Evolutionary conservation across 2,329 filamentous ascomycete genomes (phyloP), one percentile per base, ranked within the genome.

Genomic region (Cordyceps pruinosa): DNA sequence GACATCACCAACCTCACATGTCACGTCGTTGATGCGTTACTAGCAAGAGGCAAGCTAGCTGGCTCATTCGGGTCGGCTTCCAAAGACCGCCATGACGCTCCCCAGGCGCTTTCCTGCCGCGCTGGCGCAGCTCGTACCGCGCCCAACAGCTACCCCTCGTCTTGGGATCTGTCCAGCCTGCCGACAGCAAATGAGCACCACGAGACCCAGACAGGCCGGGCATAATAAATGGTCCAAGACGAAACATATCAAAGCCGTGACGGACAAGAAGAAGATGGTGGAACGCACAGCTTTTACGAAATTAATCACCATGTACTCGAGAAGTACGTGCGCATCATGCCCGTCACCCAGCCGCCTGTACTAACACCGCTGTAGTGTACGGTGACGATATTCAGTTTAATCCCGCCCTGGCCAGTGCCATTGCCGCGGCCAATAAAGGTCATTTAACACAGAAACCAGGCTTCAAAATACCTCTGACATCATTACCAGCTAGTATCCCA

Each of bases 161-260:
- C 25, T 49, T 1, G 6, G 13, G n/a, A 59, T 78, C 62, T 84
- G 80, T 62, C 72, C 70, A 39, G 72, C 71, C 70, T 82, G 77
- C 61, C 68, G 73, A 58, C 79, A 81, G 55, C 66, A 70, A 35
- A 77, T 87, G 59, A 70, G 70, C 56, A 75, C 75, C 17, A 77
- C 75, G 17, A 62, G 76, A 9, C 58, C 65, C 8, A 66, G 73
- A 15, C 72, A 74, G 60, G 86, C 87, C 25, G 91, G 91, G 15
- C 91, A 96, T 74, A 96, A 87, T 72, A 88, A 91, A 70, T 99
- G 94, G 94, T 91, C 90, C 58, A 96, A 94, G 67, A 97, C 97
- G 74, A 89, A 87, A 68, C 94, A 97, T 72, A 90, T 94, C 71
- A 99, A 99, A 73, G 91, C 87, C 52, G 89, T 87, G 60, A 88